These are phyloP conservation scores for Leishmania turanica DNA, from an alignment of 208 protist genomes.

Conservation along the genomic window DNA sequence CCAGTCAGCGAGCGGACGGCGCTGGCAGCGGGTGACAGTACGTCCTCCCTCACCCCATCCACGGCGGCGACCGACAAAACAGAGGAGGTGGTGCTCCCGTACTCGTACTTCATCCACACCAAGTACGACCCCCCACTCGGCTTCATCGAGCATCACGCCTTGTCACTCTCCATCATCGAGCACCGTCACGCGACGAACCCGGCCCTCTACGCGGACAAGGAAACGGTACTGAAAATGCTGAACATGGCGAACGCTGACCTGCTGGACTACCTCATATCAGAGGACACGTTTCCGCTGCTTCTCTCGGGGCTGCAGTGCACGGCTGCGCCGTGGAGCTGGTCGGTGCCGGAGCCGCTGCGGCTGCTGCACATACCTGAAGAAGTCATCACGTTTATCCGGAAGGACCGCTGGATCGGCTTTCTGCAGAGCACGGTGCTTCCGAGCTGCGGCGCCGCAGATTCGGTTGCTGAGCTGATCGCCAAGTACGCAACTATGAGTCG, in stretches of 20 bases:
- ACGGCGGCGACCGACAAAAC: background rate
- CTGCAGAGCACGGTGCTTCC: conserved; percentile 44
- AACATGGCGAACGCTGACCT: conserved; percentile 58
- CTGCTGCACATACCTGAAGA: conserved; percentile 54
- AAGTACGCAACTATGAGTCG: conserved; percentile 45
- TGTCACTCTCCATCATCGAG: conserved; percentile 74
- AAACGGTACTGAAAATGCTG: conserved; percentile 49
- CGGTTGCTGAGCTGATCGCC: conserved; percentile 16
- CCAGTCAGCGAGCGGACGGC: conserved; percentile 8
- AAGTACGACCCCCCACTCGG: conserved; percentile 66
- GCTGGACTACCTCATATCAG: conserved; percentile 52
- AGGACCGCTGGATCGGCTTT: conserved; percentile 50
- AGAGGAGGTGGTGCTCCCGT: conserved; percentile 41
- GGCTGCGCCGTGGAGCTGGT: conserved; percentile 11
- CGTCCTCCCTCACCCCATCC: conserved; percentile 1
- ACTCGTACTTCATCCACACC: conserved; percentile 73
- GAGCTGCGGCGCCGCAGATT: conserved; percentile 15
- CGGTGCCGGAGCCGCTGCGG: conserved; percentile 37
- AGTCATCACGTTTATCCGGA: conserved; percentile 42
- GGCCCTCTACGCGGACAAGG: conserved; percentile 50
- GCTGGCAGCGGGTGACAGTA: conserved; percentile 10
- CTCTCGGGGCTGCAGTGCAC: conserved; percentile 22
- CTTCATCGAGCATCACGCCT: conserved; percentile 78
- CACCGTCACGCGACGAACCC: conserved; percentile 43
- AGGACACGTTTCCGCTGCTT: conserved; percentile 50